Evolutionary conservation across 75 land plant genomes (phyloP), one percentile per base, ranked within the genome.

Genomic region (Pinus albicaulis): DNA sequence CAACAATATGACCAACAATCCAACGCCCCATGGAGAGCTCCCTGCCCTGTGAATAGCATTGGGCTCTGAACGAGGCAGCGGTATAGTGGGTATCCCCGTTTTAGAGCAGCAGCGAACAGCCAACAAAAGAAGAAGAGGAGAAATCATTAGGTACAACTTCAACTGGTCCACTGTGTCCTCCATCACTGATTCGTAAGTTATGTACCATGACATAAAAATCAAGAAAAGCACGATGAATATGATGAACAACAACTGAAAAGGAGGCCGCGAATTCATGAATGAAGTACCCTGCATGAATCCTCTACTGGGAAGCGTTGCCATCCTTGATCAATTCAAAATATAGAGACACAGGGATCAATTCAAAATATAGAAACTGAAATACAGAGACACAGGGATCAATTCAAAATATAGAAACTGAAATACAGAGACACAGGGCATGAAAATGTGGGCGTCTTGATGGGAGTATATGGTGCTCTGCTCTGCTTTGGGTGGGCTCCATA

Each of bases 21-120:
- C 88, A 13, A 88, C 82, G 0, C 90, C 90, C 85, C 85, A 83
- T 26, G 90, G 87, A 16, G 90, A 82, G 24, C 90, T 84, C n/a
- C 87, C 89, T 23, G 84, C 82, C 13, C 82, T 74, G 72, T 88
- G 88, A 10, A 88, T 26, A 5, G 85, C 75, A 24, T 85, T 82
- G 22, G 58, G 73, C 72, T 82, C 88, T 17, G 80, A 78, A 20
- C 57, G 15, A 4, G 83, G 71, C 5, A 80, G 15, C 2, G 78
- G 22, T 1, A 73, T 41, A 25, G 56, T 59, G 44, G 76, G 57
- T 41, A 23, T 31, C 7, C 71, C 74, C 58, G 24, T 31, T 63
- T 23, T 14, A 7, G 86, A 81, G 3, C 80, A n/a, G 64, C 62
- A 82, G 59, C 86, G 85, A 15, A 88, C 85, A 24, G 38, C 82